Evolutionary conservation across 345 rosid genomes (phyloP).

Genomic region (Hypericum perforatum): DNA sequence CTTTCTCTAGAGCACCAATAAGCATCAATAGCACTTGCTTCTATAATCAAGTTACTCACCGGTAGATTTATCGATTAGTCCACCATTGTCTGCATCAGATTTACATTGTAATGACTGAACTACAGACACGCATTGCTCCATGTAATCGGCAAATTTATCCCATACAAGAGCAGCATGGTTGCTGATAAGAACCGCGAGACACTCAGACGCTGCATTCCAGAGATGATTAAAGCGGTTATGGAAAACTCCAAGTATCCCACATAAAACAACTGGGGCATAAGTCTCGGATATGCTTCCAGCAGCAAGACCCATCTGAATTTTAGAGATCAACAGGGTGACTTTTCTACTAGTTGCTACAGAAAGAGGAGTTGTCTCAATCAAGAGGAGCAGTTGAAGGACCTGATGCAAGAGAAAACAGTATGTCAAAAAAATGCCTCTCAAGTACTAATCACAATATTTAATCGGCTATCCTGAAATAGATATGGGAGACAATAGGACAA

Average conservation of each 20-base stretch:
- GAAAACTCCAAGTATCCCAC: constrained; percentile 65
- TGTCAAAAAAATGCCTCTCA: too few species aligned
- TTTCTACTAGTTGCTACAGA: constrained; percentile 59
- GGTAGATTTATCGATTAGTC: constrained; percentile 21
- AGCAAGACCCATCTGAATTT: constrained; percentile 48
- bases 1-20: not conserved
- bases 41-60: constrained; percentile 32
- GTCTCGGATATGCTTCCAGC: constrained; percentile 54
- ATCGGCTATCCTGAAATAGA: not conserved
- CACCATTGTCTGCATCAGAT: constrained; percentile 24
- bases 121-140: constrained; percentile 35
- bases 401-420: constrained; percentile 23
- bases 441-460: too few species aligned
- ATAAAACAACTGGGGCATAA: constrained; percentile 49
- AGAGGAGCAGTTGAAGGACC: constrained; percentile 62
- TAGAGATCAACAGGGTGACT: constrained; percentile 41
- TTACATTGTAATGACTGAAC: constrained; percentile 28
- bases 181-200: constrained; percentile 56
- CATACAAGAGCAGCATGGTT: constrained; percentile 43
- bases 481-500: constrained; percentile 3
- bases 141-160: constrained; percentile 48
- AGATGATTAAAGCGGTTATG: constrained; percentile 53
- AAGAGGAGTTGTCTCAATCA: constrained; percentile 54
- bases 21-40: not conserved
- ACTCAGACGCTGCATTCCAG: constrained; percentile 66